These are phyloP conservation scores for Boletus rubropictus DNA, from an alignment of 768 basidiomycete genomes.

Conservation along the genomic window DNA sequence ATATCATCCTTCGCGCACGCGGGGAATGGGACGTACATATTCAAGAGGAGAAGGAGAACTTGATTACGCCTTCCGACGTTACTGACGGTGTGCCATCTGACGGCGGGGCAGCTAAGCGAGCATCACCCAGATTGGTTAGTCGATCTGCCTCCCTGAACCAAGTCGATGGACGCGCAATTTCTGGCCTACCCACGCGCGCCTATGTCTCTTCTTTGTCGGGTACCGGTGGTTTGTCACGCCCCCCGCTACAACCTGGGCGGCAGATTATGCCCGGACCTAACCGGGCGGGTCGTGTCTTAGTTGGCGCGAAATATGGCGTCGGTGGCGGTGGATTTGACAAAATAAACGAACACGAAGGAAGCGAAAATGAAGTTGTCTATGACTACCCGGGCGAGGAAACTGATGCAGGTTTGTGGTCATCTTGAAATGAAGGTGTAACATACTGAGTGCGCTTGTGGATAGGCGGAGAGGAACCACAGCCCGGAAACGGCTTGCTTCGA, in stretches of 20 bases:
- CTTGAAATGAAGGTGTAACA: constrained; percentile 8
- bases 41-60: constrained; percentile 40
- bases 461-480: constrained; percentile 30
- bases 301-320: constrained; percentile 32
- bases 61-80: constrained; percentile 25
- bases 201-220: constrained; percentile 26
- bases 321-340: constrained; percentile 38
- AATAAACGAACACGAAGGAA: constrained; percentile 41
- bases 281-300: constrained; percentile 47
- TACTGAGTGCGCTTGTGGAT: constrained; percentile 22
- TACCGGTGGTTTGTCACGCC: constrained; percentile 34
- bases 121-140: constrained; percentile 26
- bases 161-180: constrained; percentile 32
- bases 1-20: constrained; percentile 25
- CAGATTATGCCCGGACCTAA: constrained; percentile 42
- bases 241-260: constrained; percentile 36
- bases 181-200: constrained; percentile 29
- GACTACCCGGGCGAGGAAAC: constrained; percentile 34
- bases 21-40: constrained; percentile 26
- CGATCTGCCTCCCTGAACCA: constrained; percentile 32
- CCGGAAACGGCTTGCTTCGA: constrained; percentile 21
- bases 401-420: constrained; percentile 32
- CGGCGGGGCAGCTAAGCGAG: constrained; percentile 14
- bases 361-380: constrained; percentile 36
- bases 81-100: constrained; percentile 24